phyloP scores from a whole-genome alignment of 1,139 yeast species.

The Debaryomycetaceae sp. region DNA sequence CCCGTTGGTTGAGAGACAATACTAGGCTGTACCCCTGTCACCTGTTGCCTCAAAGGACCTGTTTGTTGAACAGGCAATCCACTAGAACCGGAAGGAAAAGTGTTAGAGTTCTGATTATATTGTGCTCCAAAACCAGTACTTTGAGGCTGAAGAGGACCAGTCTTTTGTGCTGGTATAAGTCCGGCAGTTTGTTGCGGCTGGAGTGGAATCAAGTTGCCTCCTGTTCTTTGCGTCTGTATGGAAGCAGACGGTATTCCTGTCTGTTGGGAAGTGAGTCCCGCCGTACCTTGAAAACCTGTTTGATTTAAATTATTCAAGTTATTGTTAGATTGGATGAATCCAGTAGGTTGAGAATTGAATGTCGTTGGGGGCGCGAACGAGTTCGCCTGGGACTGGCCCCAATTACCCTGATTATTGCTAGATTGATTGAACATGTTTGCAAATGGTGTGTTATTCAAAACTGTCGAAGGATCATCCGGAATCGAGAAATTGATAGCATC shows the following conservation, averaged over 20 bases:
- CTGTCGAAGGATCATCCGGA: conserved; percentile 53
- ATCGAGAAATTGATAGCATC: conserved; percentile 82
- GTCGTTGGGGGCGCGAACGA: conserved; percentile 22
- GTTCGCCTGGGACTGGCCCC: conserved; percentile 29
- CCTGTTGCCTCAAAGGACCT: conserved; percentile 44
- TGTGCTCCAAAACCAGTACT: conserved; percentile 42
- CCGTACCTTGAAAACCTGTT: conserved; percentile 14
- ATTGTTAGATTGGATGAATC: conserved; percentile 25
- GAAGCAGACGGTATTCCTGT: conserved; percentile 23
- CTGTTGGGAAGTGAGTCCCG: conserved; percentile 31
- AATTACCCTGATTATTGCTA: conserved; percentile 18
- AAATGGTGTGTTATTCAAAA: conserved; percentile 47
- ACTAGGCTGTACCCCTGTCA: conserved; percentile 47
- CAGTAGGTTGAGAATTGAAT: conserved; percentile 36
- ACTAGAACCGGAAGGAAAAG: conserved; percentile 10
- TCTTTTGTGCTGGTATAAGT: conserved; percentile 41
- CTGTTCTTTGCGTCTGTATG: conserved; percentile 7
- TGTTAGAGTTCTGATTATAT: conserved; percentile 32
- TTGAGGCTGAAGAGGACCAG: conserved; percentile 24
- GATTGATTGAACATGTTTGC: conserved; percentile 20
- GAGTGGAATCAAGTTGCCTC: conserved; percentile 41
- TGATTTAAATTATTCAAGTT: conserved; percentile 19
- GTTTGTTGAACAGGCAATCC: conserved; percentile 36
- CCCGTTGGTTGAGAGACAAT: conserved; percentile 36
- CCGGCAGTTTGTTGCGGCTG: conserved; percentile 50